Evolutionary conservation across 1,284 basidiomycete species (phyloP).

Genomic region (Melampsora larici-populina): DNA sequence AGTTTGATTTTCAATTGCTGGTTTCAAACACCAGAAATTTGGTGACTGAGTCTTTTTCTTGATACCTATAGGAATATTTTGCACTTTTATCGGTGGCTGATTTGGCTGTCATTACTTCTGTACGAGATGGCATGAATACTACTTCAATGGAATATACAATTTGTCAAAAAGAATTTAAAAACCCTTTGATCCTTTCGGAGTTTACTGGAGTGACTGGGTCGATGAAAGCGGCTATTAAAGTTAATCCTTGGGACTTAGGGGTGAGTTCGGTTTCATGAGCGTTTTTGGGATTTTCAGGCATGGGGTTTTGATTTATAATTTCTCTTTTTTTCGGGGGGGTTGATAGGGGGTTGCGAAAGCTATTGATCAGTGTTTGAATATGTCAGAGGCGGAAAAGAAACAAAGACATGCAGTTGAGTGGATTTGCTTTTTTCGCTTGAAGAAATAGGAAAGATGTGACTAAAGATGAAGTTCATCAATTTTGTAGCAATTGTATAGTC

Average conservation of each 20-base stretch:
- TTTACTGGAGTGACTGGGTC: slow-evolving; percentile 94
- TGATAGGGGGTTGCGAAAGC: slow-evolving; percentile 82
- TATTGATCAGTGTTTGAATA: slow-evolving; percentile 81
- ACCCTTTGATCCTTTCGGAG: slow-evolving; percentile 85
- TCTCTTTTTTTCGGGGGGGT: slow-evolving; percentile 8
- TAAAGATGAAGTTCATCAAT: not conserved
- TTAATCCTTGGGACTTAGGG: slow-evolving; percentile 75
- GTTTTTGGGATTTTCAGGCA: not conserved
- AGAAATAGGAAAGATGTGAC: not conserved
- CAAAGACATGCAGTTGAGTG: slow-evolving; percentile 64
- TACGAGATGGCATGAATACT: slow-evolving; percentile 98
- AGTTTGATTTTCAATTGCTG: too few relatives aligned
- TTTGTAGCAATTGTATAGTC: slow-evolving; percentile 64
- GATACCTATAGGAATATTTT: slow-evolving; percentile 86
- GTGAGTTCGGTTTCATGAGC: slow-evolving; percentile 57
- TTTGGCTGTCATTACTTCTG: slow-evolving; percentile 88
- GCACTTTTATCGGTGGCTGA: slow-evolving; percentile 92
- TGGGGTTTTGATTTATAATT: not conserved
- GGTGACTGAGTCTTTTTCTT: too few relatives aligned
- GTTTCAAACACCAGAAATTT: too few relatives aligned
- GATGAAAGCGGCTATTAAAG: slow-evolving; percentile 73
- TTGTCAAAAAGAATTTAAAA: slow-evolving; percentile 69
- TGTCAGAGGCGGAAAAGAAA: slow-evolving; percentile 73
- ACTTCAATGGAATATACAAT: slow-evolving; percentile 99
- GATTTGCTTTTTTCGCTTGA: not conserved